Percentiles rank a stretch among this genome's conserved stretches.
These are phyloP conservation scores for Xylaria intraflava DNA, from an alignment of 495 filamentous ascomycete genomes.

Conservation along the genomic window DNA sequence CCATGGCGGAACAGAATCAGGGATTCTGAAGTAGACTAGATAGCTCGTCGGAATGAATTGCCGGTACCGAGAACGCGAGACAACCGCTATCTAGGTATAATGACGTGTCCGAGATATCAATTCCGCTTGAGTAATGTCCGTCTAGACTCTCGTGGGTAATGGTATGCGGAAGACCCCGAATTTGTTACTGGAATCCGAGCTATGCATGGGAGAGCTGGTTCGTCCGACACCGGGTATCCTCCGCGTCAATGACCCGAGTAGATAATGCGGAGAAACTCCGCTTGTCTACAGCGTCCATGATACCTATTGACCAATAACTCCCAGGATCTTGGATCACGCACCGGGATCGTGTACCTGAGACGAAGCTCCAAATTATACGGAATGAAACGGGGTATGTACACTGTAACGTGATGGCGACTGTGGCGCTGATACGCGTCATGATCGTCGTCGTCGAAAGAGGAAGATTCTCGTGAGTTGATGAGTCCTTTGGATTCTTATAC, in stretches of 20 bases:
- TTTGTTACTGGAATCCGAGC: too few species aligned
- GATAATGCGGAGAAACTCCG: conserved; percentile 5
- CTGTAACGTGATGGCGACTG: too few species aligned
- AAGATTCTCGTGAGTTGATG: conserved; percentile 28
- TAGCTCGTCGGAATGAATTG: neutral
- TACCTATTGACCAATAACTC: too few species aligned
- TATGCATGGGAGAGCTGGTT: too few species aligned
- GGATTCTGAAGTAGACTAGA: neutral
- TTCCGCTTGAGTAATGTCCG: too few species aligned
- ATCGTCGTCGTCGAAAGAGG: conserved; percentile 32
- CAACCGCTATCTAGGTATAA: too few species aligned
- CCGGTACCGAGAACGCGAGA: neutral
- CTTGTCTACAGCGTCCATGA: too few species aligned
- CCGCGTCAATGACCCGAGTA: neutral
- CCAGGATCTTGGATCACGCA: neutral
- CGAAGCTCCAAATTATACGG: too few species aligned
- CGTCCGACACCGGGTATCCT: conserved; percentile 4
- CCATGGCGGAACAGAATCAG: conserved; percentile 11
- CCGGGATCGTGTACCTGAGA: neutral
- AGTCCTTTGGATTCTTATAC: neutral
- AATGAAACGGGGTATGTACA: too few species aligned
- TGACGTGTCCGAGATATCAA: too few species aligned
- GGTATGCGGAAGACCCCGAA: neutral
- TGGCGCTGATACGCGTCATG: too few species aligned
- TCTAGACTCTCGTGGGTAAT: too few species aligned